Evolutionary conservation across 306 rosid species (phyloP), one percentile per base, ranked within the genome.

Genomic region (Clitoria ternatea): DNA sequence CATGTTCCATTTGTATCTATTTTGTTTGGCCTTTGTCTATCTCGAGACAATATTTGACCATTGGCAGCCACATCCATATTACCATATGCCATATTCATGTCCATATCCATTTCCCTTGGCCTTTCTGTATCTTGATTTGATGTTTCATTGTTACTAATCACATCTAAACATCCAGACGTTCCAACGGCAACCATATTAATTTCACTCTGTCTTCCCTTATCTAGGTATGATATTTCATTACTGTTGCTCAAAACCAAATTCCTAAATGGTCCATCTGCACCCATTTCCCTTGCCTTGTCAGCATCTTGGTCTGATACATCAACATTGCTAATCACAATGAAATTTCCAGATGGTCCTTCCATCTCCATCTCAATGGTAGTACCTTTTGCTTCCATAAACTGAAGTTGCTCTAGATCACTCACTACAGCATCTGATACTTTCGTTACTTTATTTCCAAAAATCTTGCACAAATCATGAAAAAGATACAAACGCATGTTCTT

Each of bases 401-500:
- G 69, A 32, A 59, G 18, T 59, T 66, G 79, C 32, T 43, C 64
- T 75, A 29, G 81, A 72, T 39, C 55, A 63, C 44, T 47, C 44
- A 66, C 70, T 59, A 61, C 61, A 66, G 50, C 77, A 37, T 82
- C 81, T 49, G 79, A 29, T 44, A 65, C 77, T 61, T 20, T 17
- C 35, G 39, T 37, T 23, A 61, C 17, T 71, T 43, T 30, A 44
- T 65, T 80, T 56, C 81, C 85, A 3, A 72, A 85, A 47, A 90
- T 74, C 77, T 85, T 85, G 84, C 87, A 76, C 60, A 90, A 68
- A 65, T 83, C 84, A 29, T 55, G 43, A 54, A 79, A 85, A 62
- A 65, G 27, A 45, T 69, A 67, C 14, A 87, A 68, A 68, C 74
- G 65, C 30, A 77, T 84, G 72, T 70, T 82, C 73, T 72, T 85